A percentile compares a stretch with the other conserved stretches of the same genome.
Evolutionary conservation across 148 eudicot species (phyloP).

Genomic region (Fallopia convolvulus): DNA sequence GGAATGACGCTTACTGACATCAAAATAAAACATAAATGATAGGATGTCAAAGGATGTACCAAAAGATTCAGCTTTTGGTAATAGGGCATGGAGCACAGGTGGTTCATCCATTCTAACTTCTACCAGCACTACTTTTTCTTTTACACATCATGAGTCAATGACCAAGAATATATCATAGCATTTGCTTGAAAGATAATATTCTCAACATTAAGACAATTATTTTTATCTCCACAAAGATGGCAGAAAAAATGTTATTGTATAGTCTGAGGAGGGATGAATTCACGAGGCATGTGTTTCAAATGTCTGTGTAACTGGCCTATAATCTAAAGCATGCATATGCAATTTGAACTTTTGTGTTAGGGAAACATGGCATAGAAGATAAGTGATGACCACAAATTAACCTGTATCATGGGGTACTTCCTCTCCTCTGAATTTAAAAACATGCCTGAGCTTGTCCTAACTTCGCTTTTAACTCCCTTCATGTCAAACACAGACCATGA

Average conservation of each 20-base stretch:
- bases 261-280: too few relatives aligned
- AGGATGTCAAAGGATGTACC: neutral
- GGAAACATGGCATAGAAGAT: neutral
- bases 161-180: neutral
- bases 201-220: neutral
- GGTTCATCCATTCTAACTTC: neutral
- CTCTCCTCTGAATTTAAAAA: conserved; percentile 60
- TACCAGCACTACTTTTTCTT: neutral
- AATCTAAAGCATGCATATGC: neutral
- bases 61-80: neutral
- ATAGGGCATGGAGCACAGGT: neutral
- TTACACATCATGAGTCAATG: neutral
- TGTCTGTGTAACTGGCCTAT: neutral
- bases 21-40: neutral
- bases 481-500: conserved; percentile 1
- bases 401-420: conserved; percentile 79
- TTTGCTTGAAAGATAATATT: neutral
- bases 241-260: neutral
- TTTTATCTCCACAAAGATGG: neutral
- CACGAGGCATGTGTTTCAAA: neutral
- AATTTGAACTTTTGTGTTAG: neutral
- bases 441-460: conserved; percentile 98
- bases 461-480: conserved; percentile 80
- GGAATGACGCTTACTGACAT: neutral
- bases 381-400: conserved; percentile 15